Base-by-base conservation (phyloP, 1,284 basidiomycete genomes). In the Anthracocystis walkeri region DNA sequence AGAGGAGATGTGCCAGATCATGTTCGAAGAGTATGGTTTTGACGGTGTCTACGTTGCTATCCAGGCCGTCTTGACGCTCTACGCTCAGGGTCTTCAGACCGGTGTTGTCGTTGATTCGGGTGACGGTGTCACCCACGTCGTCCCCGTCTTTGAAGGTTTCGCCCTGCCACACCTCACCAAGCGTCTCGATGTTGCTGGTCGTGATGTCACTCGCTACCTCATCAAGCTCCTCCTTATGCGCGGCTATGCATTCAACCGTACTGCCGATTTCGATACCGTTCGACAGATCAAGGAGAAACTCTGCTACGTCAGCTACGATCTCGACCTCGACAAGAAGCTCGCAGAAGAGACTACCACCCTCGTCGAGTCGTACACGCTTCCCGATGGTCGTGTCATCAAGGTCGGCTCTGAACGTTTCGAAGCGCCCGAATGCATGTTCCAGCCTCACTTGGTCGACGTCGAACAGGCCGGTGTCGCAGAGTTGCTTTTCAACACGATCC, bases 341-440 rank as follows among this genome's bases (percentile, higher is more conserved):
- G 90, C 95, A 3, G 96, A 98, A 85, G 97, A 99, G 87, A 99
- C 96, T 1, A 99, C 97, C 0, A 92, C 94, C 2, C 88, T 99
- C 11, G 95, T 98, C 6, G 97, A 99, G 87, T 95, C 88, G 85
- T 99, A 99, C 86, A 96, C 93, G 92, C 91, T 99, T 29, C 97
- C 97, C 2, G 96, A 99, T 83, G 97, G 97, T 2, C 92, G 97
- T 49, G 90, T 90, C 33, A 97, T 99, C 89, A 97, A 97, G 88
- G 94, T 99, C 60, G 97, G 96, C 27, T 94, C 94, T 2, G 97
- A 99, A 86, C 92, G 97, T n/a, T 99, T 97, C 85, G 94, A 97
- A 87, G 97, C 96, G n/a, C 97, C 97, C 12, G 97, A 99, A 87
- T 99, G 97, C 88, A 95, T 99, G 93, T 99, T 99, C 91, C 95